A percentile compares a stretch with the other conserved stretches of the same genome.
phyloP scores from a whole-genome alignment of 78 protist species.

The Salpingoeca rosetta region DNA sequence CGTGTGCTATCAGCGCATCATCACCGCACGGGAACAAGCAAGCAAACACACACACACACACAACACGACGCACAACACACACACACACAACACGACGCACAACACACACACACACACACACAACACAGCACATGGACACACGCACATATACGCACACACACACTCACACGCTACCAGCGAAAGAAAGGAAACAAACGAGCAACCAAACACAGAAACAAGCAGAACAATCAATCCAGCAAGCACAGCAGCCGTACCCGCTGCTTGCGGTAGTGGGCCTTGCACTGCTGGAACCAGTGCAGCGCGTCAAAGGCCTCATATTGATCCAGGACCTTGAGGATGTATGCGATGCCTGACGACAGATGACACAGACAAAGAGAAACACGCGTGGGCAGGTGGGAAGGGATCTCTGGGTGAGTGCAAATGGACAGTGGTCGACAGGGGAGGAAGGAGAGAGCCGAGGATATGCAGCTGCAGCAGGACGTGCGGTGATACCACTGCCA shows the following conservation, averaged over 20 bases:
- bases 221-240: background rate
- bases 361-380: background rate
- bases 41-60: too few species aligned
- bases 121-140: too few species aligned
- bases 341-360: conserved; percentile 83
- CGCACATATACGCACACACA: too few species aligned
- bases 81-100: too few species aligned
- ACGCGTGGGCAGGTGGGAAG: background rate
- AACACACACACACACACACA: too few species aligned
- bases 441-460: background rate
- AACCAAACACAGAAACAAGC: too few species aligned
- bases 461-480: background rate
- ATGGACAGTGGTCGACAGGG: background rate
- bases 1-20: background rate
- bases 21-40: background rate
- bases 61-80: background rate
- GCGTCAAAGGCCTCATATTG: conserved; percentile 63
- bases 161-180: too few species aligned
- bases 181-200: background rate
- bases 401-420: background rate
- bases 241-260: conserved; percentile 1
- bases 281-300: conserved; percentile 87
- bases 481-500: background rate
- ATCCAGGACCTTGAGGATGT: conserved; percentile 68
- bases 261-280: conserved; percentile 29